phyloP scores from a whole-genome alignment of 1,284 basidiomycete species.

The Ganoderma leucocontextum region DNA sequence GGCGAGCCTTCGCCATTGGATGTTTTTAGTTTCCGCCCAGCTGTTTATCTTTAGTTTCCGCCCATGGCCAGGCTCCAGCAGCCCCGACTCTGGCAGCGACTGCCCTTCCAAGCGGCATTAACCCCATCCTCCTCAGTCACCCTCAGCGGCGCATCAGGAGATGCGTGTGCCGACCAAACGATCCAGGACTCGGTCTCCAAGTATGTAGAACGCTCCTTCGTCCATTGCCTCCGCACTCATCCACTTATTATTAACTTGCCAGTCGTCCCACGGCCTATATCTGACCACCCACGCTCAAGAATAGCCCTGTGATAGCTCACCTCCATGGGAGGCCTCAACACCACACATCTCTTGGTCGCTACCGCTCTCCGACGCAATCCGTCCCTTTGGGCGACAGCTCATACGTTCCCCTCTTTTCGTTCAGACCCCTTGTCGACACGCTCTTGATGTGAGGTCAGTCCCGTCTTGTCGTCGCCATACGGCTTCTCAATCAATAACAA shows the following conservation, averaged over 20 bases:
- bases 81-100: no score
- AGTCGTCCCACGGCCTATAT: slow-evolving; percentile 1
- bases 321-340: neutral
- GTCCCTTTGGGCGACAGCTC: neutral
- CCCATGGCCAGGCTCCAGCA: no score
- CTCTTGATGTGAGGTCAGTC: neutral
- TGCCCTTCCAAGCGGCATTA: neutral
- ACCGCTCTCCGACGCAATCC: neutral
- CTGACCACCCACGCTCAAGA: slow-evolving; percentile 5
- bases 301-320: slow-evolving; percentile 2
- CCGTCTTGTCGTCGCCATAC: neutral
- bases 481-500: neutral
- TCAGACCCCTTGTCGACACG: neutral
- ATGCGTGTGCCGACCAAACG: neutral
- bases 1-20: no score
- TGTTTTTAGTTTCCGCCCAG: no score
- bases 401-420: neutral
- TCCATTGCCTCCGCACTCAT: neutral
- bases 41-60: no score
- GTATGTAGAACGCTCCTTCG: neutral
- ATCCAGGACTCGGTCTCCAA: neutral
- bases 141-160: neutral
- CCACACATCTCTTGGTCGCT: neutral
- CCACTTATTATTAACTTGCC: neutral
- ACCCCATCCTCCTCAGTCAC: neutral